Base-by-base conservation (phyloP, 2,329 filamentous ascomycete genomes). In the Penicillium thymicola region DNA sequence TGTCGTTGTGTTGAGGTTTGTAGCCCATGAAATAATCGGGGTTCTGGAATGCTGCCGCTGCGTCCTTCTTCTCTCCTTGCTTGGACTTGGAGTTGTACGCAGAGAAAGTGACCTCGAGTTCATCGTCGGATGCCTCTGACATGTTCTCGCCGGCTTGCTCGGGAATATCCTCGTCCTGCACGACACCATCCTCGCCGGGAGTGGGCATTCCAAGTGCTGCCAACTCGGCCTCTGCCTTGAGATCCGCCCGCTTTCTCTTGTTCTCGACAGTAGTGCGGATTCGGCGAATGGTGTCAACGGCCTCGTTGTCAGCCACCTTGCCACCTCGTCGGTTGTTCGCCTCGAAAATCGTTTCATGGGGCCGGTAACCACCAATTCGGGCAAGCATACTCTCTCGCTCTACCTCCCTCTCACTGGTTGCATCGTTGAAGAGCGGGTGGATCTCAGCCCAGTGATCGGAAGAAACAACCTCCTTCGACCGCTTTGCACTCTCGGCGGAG, bases 11-110 rank as follows among this genome's bases (percentile, higher is more conserved):
- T 59, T 89, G 87, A 0, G 94, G 94, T 1, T 86, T 90, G 80
- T 99, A 99, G 10, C 90, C 89, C 92, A 99, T 97, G 85, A 95
- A 99, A 65, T 94, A 85, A 43, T 97, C 92, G 0, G 87, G 83
- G 71, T 97, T 92, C 70, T 90, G 86, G 82, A 86, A 96, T 44
- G 86, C 83, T 13, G 76, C 55, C 40, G 70, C 55, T 48, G 59
- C 84, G 67, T 78, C 83, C 73, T 79, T 84, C 70, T 74, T 85
- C 72, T 76, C 78, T 37, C 47, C 30, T n/a, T 40, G 23, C 18
- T 59, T 55, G 32, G 77, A 77, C 44, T 76, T 73, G 77, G 80
- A 76, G 45, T 76, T 72, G 43, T 83, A 77, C 68, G 86, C 85
- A 14, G 86, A 85, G 63, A 93, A 83, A 3, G 87, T 89, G 18